Conservation (phyloP, 1,284 basidiomycete species). For the Moesziomyces aphidis region DNA sequence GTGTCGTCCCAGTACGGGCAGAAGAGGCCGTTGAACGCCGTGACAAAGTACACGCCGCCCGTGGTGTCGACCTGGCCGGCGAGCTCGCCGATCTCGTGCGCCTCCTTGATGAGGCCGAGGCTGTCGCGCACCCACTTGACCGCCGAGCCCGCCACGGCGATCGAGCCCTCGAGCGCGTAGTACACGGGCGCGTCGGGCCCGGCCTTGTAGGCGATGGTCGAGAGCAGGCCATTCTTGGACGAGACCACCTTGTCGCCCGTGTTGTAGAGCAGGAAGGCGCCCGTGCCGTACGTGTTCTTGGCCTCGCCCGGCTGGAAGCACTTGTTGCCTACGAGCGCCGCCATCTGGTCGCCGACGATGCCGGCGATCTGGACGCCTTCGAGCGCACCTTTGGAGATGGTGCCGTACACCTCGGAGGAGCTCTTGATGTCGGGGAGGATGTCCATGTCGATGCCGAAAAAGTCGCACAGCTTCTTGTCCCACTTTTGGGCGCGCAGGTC, state of each 20-base stretch:
- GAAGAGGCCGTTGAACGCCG: conserved; percentile 90
- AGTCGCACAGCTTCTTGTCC: conserved; percentile 84
- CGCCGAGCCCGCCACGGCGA: conserved; percentile 93
- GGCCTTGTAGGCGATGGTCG: conserved; percentile 94
- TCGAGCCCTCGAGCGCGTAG: conserved; percentile 94
- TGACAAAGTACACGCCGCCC: conserved; percentile 97
- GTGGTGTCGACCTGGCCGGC: conserved; percentile 82
- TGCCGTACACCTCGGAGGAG: conserved; percentile 91
- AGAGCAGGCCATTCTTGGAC: conserved; percentile 87
- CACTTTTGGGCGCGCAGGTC: conserved; percentile 84
- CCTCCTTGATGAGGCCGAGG: conserved; percentile 83
- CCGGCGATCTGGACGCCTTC: conserved; percentile 87
- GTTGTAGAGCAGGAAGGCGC: conserved; percentile 93
- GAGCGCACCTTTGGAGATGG: conserved; percentile 77
- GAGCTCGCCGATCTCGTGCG: conserved; percentile 85
- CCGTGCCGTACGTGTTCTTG: conserved; percentile 76
- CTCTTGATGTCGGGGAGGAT: conserved; percentile 89
- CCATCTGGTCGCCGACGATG: conserved; percentile 95
- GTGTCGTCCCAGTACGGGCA: conserved; percentile 89
- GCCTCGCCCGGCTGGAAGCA: conserved; percentile 65
- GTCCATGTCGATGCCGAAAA: conserved; percentile 83
- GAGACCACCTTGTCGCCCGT: conserved; percentile 88
- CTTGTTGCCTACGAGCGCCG: conserved; percentile 94
- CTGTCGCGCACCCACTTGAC: conserved; percentile 96
- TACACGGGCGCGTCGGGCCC: conserved; percentile 82